A percentile compares a stretch with the other conserved stretches of the same genome.
phyloP scores from a whole-genome alignment of 768 basidiomycete species.

The Amanita molliuscula region DNA sequence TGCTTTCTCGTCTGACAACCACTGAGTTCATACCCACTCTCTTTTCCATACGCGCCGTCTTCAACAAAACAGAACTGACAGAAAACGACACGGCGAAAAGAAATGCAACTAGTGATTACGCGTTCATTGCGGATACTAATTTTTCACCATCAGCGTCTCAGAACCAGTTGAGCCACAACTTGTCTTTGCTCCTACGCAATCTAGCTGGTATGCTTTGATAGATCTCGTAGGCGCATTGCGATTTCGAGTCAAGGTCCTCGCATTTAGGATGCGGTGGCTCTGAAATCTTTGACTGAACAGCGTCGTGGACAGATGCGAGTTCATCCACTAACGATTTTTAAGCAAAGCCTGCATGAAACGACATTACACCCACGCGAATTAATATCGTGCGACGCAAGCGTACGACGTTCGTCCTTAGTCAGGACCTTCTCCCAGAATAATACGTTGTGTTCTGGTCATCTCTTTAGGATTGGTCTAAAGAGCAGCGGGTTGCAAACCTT shows the following conservation, averaged over 20 bases:
- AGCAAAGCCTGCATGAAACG: not conserved
- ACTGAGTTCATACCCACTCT: too few species aligned
- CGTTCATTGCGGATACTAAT: not conserved
- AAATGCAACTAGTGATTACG: not conserved
- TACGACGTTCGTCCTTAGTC: conserved; percentile 16
- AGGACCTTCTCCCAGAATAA: conserved; percentile 21
- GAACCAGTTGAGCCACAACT: conserved; percentile 12
- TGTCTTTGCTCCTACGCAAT: conserved; percentile 11
- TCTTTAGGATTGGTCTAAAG: not conserved
- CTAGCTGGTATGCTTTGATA: conserved; percentile 20
- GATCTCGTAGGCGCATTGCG: conserved; percentile 17
- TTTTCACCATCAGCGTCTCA: conserved; percentile 2
- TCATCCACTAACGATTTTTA: conserved; percentile 16
- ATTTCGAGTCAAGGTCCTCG: conserved; percentile 15
- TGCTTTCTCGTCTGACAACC: too few species aligned
- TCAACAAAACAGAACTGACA: too few species aligned
- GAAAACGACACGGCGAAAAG: not conserved
- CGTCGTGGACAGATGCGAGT: conserved; percentile 14
- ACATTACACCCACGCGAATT: conserved; percentile 15
- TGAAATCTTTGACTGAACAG: conserved; percentile 15
- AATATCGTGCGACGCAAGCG: conserved; percentile 17
- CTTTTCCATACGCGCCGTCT: too few species aligned
- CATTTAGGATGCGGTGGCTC: conserved; percentile 16
- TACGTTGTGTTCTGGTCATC: conserved; percentile 10
- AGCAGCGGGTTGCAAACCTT: not conserved